A percentile compares a stretch with the other conserved stretches of the same genome.
phyloP scores from a whole-genome alignment of 148 eudicot genomes.

The Mesembryanthemum crystallinum region DNA sequence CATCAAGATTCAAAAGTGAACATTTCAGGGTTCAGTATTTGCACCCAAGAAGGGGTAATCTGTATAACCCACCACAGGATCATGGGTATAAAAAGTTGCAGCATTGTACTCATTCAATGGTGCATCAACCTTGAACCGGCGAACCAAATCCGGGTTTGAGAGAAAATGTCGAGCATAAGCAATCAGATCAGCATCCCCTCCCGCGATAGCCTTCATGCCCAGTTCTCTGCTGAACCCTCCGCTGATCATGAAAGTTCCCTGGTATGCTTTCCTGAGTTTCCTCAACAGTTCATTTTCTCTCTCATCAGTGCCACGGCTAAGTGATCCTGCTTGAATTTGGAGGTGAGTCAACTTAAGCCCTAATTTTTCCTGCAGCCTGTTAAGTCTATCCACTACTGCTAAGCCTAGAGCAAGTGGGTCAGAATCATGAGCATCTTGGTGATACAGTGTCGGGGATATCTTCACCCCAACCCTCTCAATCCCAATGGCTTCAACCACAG shows the following conservation, averaged over 20 bases:
- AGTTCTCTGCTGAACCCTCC: constrained; percentile 64
- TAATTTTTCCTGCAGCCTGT: constrained; percentile 38
- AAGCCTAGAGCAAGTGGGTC: constrained; percentile 72
- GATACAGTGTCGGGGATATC: constrained; percentile 68
- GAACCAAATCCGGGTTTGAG: constrained; percentile 79
- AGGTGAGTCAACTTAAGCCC: constrained; percentile 49
- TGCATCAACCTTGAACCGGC: constrained; percentile 58
- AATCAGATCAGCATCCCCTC: constrained; percentile 74
- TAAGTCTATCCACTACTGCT: constrained; percentile 59
- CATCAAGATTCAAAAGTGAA: neutral
- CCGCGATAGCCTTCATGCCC: constrained; percentile 55
- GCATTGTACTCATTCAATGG: constrained; percentile 51
- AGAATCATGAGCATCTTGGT: constrained; percentile 65
- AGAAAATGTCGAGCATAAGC: constrained; percentile 68
- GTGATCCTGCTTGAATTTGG: constrained; percentile 69
- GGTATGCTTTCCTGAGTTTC: constrained; percentile 49
- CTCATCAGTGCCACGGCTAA: constrained; percentile 40
- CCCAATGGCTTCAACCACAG: constrained; percentile 55
- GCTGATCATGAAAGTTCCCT: constrained; percentile 63
- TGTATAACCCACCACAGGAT: constrained; percentile 72
- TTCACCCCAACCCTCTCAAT: constrained; percentile 54
- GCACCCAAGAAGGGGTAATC: constrained; percentile 60
- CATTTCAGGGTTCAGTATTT: constrained; percentile 9
- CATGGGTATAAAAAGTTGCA: constrained; percentile 63
- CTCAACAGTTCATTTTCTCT: constrained; percentile 51